Base-by-base conservation (phyloP, 495 filamentous ascomycete species). In the Corynascus novoguineensis region DNA sequence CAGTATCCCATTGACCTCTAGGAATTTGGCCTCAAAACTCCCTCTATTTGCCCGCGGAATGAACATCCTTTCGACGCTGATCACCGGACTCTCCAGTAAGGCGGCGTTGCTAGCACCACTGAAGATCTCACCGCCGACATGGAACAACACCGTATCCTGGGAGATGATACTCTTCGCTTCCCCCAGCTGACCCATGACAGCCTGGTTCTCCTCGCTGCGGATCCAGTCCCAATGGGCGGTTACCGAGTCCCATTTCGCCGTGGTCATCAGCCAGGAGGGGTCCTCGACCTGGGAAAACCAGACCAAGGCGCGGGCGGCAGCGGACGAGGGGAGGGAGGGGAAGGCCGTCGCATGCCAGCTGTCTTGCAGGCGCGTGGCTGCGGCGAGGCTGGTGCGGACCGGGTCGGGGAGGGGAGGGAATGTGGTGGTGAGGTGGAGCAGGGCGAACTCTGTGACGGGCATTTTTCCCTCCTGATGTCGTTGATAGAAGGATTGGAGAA, bases 401-500 rank as follows among this genome's bases (percentile, higher is more conserved):
- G 29, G 14, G 31, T 19, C 14, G 71, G 34, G 28, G 62, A 19
- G 0, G 50, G 57, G 32, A 65, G 53, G 64, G 29, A 17, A 17
- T 1, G 15, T 41, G 37, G 37, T n/a, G 37, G 17, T 21, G 37
- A 75, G 58, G 37, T 61, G 75, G 17, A 83, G 60, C 54, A 75
- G 71, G 58, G 80, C 78, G 44, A 84, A 55, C 60, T 83, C 78
- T 1, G 80, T 82, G 51, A 83, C 70, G 15, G 73, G 50, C 80
- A 84, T 81, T 45, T 45, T 65, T 24, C 28, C 8, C 3, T 27
- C 15, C 10, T 6, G 5, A 7, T 6, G 42, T 5, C 4, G 25
- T 46, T 27, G 4, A 24, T 27, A n/a, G n/a, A n/a, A n/a, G n/a
- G n/a, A n/a, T n/a, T n/a, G n/a, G n/a, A n/a, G n/a, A n/a, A n/a